These are phyloP conservation scores for Fibroporia radiculosa DNA, from an alignment of 768 basidiomycete genomes.

Conservation along the genomic window DNA sequence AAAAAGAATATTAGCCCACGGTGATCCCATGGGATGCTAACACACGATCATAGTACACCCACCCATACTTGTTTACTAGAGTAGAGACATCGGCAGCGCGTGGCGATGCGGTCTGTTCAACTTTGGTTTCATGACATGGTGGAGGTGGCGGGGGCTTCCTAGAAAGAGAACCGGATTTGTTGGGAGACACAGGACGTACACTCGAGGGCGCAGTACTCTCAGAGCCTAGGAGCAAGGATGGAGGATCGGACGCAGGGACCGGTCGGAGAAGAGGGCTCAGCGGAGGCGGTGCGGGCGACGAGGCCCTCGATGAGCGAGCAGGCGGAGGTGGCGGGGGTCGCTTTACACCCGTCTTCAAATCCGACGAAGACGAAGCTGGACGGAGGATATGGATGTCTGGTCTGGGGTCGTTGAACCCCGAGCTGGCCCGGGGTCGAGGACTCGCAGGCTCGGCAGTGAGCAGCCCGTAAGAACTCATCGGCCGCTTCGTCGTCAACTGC, in stretches of 20 bases:
- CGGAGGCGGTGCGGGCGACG: constrained; percentile 35
- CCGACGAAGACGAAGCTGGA: constrained; percentile 45
- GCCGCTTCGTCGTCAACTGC: constrained; percentile 6
- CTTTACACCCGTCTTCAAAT: constrained; percentile 32
- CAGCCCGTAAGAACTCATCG: constrained; percentile 12
- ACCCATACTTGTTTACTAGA: constrained; percentile 40
- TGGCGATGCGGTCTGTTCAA: not conserved
- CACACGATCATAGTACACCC: no score
- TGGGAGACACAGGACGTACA: not conserved
- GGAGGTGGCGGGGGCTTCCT: constrained; percentile 16
- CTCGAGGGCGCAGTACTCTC: constrained; percentile 1
- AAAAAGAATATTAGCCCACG: no score
- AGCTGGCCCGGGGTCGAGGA: constrained; percentile 33
- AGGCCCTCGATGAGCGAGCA: constrained; percentile 23
- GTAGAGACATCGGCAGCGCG: constrained; percentile 28
- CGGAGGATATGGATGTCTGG: constrained; percentile 30
- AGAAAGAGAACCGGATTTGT: constrained; percentile 2
- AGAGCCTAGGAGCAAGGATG: constrained; percentile 6
- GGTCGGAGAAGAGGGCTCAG: constrained; percentile 46
- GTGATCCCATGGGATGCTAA: no score
- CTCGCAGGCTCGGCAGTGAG: constrained; percentile 26
- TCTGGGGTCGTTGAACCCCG: constrained; percentile 19
- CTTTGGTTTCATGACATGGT: constrained; percentile 6
- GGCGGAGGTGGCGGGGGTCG: constrained; percentile 57
- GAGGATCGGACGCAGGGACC: constrained; percentile 26